Evolutionary conservation across 176 grass and related monocot genomes (phyloP).

Genomic region (Puya raimondii): DNA sequence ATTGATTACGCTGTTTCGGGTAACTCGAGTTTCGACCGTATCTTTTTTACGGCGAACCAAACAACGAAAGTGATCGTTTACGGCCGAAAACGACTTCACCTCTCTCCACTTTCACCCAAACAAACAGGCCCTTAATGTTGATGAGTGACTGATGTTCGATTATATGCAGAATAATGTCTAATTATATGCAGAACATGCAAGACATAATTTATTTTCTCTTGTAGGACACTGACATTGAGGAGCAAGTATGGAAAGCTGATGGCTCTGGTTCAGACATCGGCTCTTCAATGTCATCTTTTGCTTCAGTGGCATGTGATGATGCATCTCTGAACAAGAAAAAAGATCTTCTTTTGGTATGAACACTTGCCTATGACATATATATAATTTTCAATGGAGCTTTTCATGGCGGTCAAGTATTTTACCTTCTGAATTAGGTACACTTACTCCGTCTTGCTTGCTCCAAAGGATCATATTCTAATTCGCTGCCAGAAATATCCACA

Average conservation of each 20-base stretch:
- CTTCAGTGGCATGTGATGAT: conserved; percentile 46
- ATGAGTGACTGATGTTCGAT: no score
- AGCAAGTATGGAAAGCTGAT: conserved; percentile 26
- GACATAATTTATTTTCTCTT: conserved; percentile 24
- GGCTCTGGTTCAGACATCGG: conserved; percentile 31
- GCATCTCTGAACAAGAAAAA: conserved; percentile 53
- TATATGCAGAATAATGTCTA: neutral
- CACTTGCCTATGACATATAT: conserved; percentile 16
- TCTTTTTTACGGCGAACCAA: no score
- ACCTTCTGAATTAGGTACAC: conserved; percentile 53
- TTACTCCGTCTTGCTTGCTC: conserved; percentile 74
- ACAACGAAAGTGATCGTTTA: no score
- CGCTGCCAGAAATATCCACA: conserved; percentile 65
- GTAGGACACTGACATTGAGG: conserved; percentile 27
- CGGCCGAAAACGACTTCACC: no score
- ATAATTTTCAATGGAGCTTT: conserved; percentile 7
- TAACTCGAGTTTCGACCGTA: no score
- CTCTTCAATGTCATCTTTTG: conserved; percentile 41
- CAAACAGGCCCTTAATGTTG: no score
- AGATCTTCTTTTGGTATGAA: conserved; percentile 74
- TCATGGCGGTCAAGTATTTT: conserved; percentile 17
- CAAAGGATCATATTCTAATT: conserved; percentile 54
- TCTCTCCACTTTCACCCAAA: no score
- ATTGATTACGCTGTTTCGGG: no score
- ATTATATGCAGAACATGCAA: conserved; percentile 4